These are phyloP conservation scores for Anthoceros angustus DNA, from an alignment of 225 moss, liverwort and hornwort genomes.

Conservation along the genomic window DNA sequence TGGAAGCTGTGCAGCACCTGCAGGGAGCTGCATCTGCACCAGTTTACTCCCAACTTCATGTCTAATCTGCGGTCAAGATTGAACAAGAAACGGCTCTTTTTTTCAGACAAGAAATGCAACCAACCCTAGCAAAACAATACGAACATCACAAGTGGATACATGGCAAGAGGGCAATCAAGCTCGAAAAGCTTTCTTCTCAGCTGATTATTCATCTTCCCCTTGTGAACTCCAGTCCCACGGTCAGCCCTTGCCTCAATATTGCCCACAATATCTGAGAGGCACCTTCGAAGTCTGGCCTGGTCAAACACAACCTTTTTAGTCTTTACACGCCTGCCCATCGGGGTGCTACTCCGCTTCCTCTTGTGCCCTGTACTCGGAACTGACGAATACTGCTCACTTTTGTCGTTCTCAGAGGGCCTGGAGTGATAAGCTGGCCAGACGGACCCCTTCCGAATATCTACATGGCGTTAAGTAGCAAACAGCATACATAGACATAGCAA, in stretches of 20 bases:
- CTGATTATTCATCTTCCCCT: too few species aligned
- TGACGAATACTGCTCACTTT: neutral
- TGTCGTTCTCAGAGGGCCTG: neutral
- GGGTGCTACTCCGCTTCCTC: neutral
- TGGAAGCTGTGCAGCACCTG: constrained; percentile 21
- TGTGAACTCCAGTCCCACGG: too few species aligned
- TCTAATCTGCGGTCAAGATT: constrained; percentile 19
- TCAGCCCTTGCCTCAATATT: neutral
- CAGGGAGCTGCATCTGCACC: constrained; percentile 39
- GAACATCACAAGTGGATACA: neutral
- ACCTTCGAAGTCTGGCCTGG: constrained; percentile 17
- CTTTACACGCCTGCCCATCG: neutral
- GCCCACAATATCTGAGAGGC: constrained; percentile 19
- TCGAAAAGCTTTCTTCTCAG: too few species aligned
- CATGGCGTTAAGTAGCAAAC: neutral
- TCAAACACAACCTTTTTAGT: neutral
- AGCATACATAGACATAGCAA: neutral
- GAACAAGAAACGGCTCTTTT: neutral
- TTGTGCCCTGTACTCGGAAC: neutral
- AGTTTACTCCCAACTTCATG: constrained; percentile 60
- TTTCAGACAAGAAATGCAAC: neutral
- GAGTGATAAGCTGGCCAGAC: neutral
- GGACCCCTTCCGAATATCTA: neutral
- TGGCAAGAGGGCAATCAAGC: too few species aligned
- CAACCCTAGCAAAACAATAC: neutral